Conservation (phyloP, 441 rosid genomes). For the Populus hybrid region DNA sequence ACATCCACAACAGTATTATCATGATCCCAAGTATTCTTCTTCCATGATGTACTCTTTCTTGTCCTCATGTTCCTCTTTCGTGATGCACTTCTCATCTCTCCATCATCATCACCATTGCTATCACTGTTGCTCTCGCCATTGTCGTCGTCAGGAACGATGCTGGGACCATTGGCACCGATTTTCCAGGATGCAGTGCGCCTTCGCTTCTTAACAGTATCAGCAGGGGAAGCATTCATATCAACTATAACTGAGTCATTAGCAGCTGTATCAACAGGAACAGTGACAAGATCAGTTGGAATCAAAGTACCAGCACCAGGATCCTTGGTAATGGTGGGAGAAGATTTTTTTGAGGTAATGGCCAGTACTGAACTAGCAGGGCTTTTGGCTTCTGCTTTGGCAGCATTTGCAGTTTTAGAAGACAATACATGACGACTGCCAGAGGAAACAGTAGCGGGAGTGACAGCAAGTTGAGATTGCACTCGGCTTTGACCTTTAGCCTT, state of each 20-base stretch:
- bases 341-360: conserved; percentile 24
- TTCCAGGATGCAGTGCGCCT: conserved; percentile 62
- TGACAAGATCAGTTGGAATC: conserved; percentile 17
- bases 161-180: conserved; percentile 31
- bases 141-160: conserved; percentile 32
- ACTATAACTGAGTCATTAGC: conserved; percentile 22
- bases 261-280: conserved; percentile 21
- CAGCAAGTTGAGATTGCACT: not conserved
- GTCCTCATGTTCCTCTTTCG: conserved; percentile 32
- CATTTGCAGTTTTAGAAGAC: not conserved
- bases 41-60: conserved; percentile 35
- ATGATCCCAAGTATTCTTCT: conserved; percentile 24
- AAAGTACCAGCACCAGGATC: conserved; percentile 23
- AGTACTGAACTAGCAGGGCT: conserved; percentile 17
- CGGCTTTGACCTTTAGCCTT: not conserved
- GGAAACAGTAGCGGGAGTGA: not conserved
- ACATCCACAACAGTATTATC: conserved; percentile 31
- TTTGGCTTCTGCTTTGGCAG: conserved; percentile 7
- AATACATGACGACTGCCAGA: not conserved
- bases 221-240: conserved; percentile 56
- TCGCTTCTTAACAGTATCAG: conserved; percentile 77
- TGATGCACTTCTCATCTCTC: conserved; percentile 24
- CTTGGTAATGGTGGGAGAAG: conserved; percentile 14
- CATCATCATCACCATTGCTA: conserved; percentile 3
- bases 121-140: conserved; percentile 9